Percentiles rank a stretch among this genome's conserved stretches.
Evolutionary conservation across 257 asterid genomes (phyloP).

Genomic region (Striga asiatica): DNA sequence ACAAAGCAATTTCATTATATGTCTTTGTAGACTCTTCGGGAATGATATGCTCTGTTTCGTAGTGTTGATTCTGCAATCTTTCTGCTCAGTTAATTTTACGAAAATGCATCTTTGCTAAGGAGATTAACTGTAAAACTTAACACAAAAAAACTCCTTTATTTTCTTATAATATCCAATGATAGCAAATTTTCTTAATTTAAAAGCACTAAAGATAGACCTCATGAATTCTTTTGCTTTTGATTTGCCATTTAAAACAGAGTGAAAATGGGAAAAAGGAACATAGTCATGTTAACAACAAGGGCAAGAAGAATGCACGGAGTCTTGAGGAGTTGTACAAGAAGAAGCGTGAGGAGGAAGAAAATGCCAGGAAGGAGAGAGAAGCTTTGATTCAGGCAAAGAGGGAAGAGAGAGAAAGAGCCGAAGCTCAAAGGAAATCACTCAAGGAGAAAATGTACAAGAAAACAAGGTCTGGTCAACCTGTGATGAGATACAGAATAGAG

Average conservation of each 20-base stretch:
- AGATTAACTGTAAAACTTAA: too few relatives aligned
- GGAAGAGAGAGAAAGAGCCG: constrained; percentile 41
- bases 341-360: constrained; percentile 54
- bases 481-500: constrained; percentile 91
- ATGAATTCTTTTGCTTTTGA: background rate
- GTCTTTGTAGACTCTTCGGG: background rate
- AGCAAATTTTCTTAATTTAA: too few relatives aligned
- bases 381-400: constrained; percentile 41
- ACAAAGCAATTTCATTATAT: background rate
- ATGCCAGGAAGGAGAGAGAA: constrained; percentile 54
- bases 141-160: too few relatives aligned
- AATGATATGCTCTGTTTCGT: background rate
- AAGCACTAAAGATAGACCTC: background rate
- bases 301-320: constrained; percentile 27
- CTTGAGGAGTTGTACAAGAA: constrained; percentile 48
- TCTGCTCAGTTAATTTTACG: background rate
- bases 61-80: background rate
- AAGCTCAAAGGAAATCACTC: constrained; percentile 44
- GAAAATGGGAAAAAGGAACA: constrained; percentile 18
- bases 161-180: too few relatives aligned
- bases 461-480: constrained; percentile 87
- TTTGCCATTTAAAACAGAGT: constrained; percentile 22
- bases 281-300: constrained; percentile 20
- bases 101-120: background rate
- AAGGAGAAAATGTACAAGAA: constrained; percentile 86